Evolutionary conservation across 2,329 filamentous ascomycete genomes (phyloP), one percentile per base, ranked within the genome.

Genomic region (Trichothecium roseum): DNA sequence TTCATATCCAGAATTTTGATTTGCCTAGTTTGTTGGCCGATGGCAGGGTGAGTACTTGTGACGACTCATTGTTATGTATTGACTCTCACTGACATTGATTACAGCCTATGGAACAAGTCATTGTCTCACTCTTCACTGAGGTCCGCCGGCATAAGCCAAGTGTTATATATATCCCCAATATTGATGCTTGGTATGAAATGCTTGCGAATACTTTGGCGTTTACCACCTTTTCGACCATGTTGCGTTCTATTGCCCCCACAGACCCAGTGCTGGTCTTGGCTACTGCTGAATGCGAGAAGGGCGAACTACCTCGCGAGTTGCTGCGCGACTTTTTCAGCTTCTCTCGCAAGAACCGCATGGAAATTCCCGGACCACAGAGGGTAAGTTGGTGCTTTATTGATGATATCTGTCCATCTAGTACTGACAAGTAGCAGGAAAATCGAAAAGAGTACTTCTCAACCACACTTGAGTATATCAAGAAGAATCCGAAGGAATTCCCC

Each of bases 1-100:
- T 96, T 3, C 87, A 96, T 59, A 84, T 98, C 3, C 88, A 96
- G 54, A 87, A 83, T 36, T 94, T 98, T 55, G 93, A 95, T 56
- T 70, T 98, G 38, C 78, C 88, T 1, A 91, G 83, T 13, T 68
- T 98, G 38, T 69, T 94, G 40, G 85, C 82, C 38, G 91, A 98
- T 53, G 79, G 83, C 42, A 75, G 85, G 46, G 79, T 78, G 64
- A 62, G 72, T 61, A 16, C 41, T 36, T 13, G 8, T 12, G 22
- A 8, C 10, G 18, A n/a, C 4, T 10, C 24, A 18, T 13, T 4
- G 14, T 36, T n/a, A 20, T 3, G 22, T 17, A 10, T 9, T 24
- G 14, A 17, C 29, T 29, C 27, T 18, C 42, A 35, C 49, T 55
- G 40, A 54, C 45, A 31, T 10, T n/a, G n/a, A n/a, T 20, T 24